Evolutionary conservation across 345 rosid species (phyloP).

Genomic region (Citropsis articulata): DNA sequence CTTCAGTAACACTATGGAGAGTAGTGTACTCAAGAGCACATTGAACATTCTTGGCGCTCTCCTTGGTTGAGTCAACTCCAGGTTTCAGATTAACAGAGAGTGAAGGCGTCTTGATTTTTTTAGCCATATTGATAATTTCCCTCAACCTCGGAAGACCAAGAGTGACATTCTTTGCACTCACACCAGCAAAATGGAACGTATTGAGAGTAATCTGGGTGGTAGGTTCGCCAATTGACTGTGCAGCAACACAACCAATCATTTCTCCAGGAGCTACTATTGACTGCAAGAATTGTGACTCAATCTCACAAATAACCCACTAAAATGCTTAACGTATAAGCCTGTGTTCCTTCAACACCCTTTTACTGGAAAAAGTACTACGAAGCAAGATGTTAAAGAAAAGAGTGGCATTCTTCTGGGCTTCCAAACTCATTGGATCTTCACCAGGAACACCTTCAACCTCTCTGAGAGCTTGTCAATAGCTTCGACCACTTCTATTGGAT

Average conservation of each 20-base stretch:
- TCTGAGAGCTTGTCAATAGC: constrained; percentile 94
- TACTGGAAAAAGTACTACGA: constrained; percentile 96
- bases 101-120: constrained; percentile 93
- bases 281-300: constrained; percentile 86
- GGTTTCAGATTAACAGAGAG: constrained; percentile 74
- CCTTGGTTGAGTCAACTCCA: constrained; percentile 76
- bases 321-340: constrained; percentile 94
- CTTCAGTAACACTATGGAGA: constrained; percentile 88
- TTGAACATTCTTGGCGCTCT: constrained; percentile 88
- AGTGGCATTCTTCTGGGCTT: constrained; percentile 98
- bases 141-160: constrained; percentile 96
- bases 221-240: constrained; percentile 98
- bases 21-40: constrained; percentile 98
- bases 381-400: constrained; percentile 88
- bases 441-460: constrained; percentile 93
- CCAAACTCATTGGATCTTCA: constrained; percentile 81
- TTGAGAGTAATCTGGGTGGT: constrained; percentile 99
- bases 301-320: constrained; percentile 97
- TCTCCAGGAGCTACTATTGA: constrained; percentile 96
- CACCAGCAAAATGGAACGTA: constrained; percentile 98
- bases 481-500: constrained; percentile 95
- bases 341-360: constrained; percentile 92
- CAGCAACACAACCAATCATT: constrained; percentile 99
- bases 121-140: constrained; percentile 93
- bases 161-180: constrained; percentile 98